A percentile compares a stretch with the other conserved stretches of the same genome.
phyloP scores from a whole-genome alignment of 371 early-diverging fungal genomes.

The Rhizopus delemar region DNA sequence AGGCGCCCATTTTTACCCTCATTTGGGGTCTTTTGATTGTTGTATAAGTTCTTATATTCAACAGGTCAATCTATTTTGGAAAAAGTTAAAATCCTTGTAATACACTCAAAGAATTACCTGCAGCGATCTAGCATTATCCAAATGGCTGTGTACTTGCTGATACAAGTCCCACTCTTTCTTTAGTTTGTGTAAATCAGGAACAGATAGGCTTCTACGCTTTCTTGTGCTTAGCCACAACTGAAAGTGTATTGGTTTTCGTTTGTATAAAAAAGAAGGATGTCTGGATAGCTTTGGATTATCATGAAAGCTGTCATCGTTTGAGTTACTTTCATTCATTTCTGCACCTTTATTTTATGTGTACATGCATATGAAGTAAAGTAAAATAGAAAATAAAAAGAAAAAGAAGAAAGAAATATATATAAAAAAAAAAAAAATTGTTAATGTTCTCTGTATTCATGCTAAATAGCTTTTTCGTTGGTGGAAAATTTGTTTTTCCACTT shows the following conservation, averaged over 20 bases:
- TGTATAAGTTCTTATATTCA: conserved; percentile 38
- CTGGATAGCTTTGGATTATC: neutral
- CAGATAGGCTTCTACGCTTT: conserved; percentile 27
- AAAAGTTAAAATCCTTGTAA: neutral
- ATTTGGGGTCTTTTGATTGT: conserved; percentile 34
- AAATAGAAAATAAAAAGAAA: too few relatives aligned
- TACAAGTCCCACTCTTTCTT: conserved; percentile 34
- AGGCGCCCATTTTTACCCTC: conserved; percentile 40
- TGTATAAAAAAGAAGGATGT: conserved; percentile 8
- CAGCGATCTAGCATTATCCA: conserved; percentile 18
- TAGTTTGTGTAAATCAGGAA: conserved; percentile 36
- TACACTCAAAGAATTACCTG: conserved; percentile 23
- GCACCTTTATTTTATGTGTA: too few relatives aligned
- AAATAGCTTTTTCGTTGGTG: neutral
- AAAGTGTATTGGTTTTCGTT: conserved; percentile 2
- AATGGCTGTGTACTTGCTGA: conserved; percentile 18
- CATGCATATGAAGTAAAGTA: neutral
- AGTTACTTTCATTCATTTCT: neutral
- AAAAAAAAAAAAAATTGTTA: too few relatives aligned
- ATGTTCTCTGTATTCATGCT: too few relatives aligned
- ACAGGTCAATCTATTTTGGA: conserved; percentile 34
- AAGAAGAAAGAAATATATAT: neutral
- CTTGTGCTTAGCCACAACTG: neutral
- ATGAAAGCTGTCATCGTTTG: neutral
- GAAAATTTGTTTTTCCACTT: neutral